Conservation (phyloP, 495 filamentous ascomycete species). For the Podospora sp. region DNA sequence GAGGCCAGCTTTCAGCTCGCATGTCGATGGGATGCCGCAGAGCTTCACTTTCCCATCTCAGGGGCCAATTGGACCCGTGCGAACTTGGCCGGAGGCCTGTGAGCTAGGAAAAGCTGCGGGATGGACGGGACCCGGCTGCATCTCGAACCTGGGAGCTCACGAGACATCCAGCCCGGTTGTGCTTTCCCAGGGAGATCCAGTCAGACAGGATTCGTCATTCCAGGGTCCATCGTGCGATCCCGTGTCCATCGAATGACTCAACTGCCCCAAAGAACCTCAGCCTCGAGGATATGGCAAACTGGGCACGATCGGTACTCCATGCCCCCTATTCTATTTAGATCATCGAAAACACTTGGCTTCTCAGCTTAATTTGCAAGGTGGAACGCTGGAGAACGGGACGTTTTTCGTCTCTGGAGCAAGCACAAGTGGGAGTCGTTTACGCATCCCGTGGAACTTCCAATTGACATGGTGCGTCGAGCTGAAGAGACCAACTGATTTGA, state of each 20-base stretch:
- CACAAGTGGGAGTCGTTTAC: too few species aligned
- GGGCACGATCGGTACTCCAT: too few species aligned
- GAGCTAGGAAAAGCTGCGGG: not conserved
- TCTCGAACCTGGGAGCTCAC: conserved; percentile 4
- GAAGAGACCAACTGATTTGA: not conserved
- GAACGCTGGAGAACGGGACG: too few species aligned
- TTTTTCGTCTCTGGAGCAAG: too few species aligned
- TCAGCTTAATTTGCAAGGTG: too few species aligned
- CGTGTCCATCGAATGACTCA: conserved; percentile 18
- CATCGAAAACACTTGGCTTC: too few species aligned
- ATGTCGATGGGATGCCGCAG: not conserved
- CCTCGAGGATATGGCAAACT: not conserved
- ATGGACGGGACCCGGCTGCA: not conserved
- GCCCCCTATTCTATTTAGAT: too few species aligned
- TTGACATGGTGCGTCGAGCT: too few species aligned
- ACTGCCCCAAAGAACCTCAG: not conserved
- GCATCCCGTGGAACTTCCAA: too few species aligned
- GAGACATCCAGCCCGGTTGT: conserved; percentile 1
- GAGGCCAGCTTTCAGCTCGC: not conserved
- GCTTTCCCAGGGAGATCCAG: not conserved
- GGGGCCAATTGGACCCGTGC: not conserved
- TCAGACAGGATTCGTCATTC: conserved; percentile 16
- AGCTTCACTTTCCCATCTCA: not conserved
- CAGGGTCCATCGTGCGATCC: conserved; percentile 22
- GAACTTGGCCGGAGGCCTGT: not conserved